Percentiles rank a stretch among this genome's conserved stretches.
Evolutionary conservation across 2,329 filamentous ascomycete species (phyloP).

Genomic region (Lomentospora prolificans): DNA sequence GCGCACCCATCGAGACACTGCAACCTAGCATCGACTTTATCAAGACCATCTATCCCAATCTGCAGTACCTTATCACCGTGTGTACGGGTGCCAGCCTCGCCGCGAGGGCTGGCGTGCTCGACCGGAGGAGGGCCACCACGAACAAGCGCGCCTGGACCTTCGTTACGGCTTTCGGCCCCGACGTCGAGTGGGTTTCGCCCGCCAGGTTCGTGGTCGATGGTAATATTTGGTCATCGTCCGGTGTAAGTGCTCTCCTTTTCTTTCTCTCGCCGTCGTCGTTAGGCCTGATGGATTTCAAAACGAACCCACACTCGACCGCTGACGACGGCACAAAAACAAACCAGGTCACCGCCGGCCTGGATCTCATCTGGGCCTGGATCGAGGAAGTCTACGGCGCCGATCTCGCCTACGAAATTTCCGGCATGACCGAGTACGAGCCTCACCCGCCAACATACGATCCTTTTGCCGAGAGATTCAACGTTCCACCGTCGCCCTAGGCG

Average conservation of each 20-base stretch:
- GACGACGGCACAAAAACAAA: no score
- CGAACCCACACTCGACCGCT: no score
- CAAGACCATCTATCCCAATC: constrained; percentile 28
- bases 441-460: background rate
- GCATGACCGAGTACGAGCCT: background rate
- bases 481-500: no score
- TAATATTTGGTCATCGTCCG: constrained; percentile 57
- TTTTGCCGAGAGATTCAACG: no score
- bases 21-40: constrained; percentile 31
- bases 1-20: constrained; percentile 27
- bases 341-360: no score
- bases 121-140: constrained; percentile 52
- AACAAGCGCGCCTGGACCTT: constrained; percentile 51
- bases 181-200: constrained; percentile 48
- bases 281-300: no score
- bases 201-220: constrained; percentile 58
- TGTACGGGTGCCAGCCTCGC: constrained; percentile 55
- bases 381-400: background rate
- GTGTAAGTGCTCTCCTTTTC: no score
- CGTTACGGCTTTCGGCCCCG: constrained; percentile 34
- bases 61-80: constrained; percentile 51
- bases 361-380: no score
- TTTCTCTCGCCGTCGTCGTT: no score
- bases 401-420: background rate
- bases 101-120: constrained; percentile 48